A percentile compares a stretch with the other conserved stretches of the same genome.
phyloP scores from a whole-genome alignment of 306 rosid species.

The Vigna trinervia region DNA sequence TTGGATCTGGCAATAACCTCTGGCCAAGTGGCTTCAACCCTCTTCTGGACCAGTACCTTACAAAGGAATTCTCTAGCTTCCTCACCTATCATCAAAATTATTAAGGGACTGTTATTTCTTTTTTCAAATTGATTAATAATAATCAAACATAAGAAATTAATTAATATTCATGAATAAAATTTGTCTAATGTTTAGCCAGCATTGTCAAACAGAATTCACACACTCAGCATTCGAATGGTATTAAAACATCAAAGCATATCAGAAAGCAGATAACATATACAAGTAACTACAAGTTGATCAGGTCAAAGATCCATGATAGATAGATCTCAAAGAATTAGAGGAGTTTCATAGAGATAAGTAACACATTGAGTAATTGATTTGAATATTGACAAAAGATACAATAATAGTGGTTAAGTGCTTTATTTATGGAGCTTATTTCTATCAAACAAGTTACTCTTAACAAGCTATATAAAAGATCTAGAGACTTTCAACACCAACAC shows the following conservation, averaged over 20 bases:
- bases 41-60: conserved; percentile 71
- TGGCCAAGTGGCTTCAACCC: conserved; percentile 74
- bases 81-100: conserved; percentile 58
- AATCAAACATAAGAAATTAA: conserved; percentile 13
- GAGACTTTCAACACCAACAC: not conserved
- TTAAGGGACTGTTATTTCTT: conserved; percentile 15
- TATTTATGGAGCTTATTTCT: too few species aligned
- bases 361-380: too few species aligned
- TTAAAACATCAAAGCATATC: not conserved
- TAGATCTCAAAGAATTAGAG: too few species aligned
- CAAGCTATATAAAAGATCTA: not conserved
- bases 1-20: conserved; percentile 69
- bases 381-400: too few species aligned
- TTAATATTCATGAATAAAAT: not conserved
- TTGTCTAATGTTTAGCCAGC: not conserved
- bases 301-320: too few species aligned
- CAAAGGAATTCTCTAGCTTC: conserved; percentile 76
- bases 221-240: not conserved
- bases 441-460: too few species aligned
- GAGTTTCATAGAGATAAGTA: too few species aligned
- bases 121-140: not conserved
- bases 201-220: conserved; percentile 23
- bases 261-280: too few species aligned
- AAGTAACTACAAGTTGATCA: too few species aligned
- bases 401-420: too few species aligned